phyloP scores from a whole-genome alignment of 805 yeast species.

The Candida loeiensis region DNA sequence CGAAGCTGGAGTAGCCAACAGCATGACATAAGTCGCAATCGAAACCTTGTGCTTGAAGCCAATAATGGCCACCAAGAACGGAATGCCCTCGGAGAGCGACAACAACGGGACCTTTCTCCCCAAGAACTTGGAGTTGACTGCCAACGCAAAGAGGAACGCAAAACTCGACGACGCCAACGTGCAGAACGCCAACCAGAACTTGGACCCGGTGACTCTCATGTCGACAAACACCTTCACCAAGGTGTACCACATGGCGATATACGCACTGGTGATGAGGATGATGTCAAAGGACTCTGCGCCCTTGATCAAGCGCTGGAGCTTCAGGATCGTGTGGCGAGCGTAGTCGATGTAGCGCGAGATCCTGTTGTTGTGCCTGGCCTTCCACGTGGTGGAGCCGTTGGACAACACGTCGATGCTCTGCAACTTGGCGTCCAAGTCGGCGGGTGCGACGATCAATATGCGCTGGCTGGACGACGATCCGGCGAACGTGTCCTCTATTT shows the following conservation, averaged over 20 bases:
- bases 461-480: constrained; percentile 43
- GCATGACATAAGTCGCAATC: constrained; percentile 58
- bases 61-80: constrained; percentile 85
- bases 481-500: constrained; percentile 34
- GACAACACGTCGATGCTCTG: constrained; percentile 22
- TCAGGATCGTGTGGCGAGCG: constrained; percentile 36
- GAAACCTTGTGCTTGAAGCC: constrained; percentile 86
- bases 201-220: constrained; percentile 76
- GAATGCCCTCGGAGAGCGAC: constrained; percentile 84
- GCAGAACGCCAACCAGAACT: constrained; percentile 81
- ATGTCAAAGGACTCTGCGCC: constrained; percentile 88
- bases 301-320: constrained; percentile 44
- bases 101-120: constrained; percentile 64
- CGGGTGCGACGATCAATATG: constrained; percentile 36
- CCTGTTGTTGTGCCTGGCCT: constrained; percentile 54
- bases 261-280: constrained; percentile 72
- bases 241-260: constrained; percentile 84
- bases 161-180: constrained; percentile 74
- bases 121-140: constrained; percentile 55
- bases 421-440: constrained; percentile 23
- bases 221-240: constrained; percentile 69
- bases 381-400: constrained; percentile 44
- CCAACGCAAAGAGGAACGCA: constrained; percentile 75
- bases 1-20: constrained; percentile 30
- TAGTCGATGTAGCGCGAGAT: constrained; percentile 56